Evolutionary conservation across 148 eudicot species (phyloP), one percentile per base, ranked within the genome.

Genomic region (Rhododendron molle): DNA sequence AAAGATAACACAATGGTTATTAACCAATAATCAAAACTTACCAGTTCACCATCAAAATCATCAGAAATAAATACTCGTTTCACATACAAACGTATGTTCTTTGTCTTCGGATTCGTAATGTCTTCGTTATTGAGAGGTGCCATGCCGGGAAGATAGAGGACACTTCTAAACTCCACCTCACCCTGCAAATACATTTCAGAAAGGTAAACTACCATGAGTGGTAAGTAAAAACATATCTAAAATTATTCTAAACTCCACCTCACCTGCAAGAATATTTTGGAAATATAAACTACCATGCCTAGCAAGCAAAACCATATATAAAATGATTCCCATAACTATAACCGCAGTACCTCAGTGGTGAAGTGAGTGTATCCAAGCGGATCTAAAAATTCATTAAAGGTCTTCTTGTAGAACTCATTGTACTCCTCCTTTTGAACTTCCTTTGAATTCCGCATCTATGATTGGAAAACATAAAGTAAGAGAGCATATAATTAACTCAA

Each of bases 1-100:
- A 60, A 40, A 81, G 26, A 7, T 0, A 10, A 58, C 0, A 71
- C 49, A 30, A 83, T 23, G 32, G 52, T 7, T 36, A 23, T 49
- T 0, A 78, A 78, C 1, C 40, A 30, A 5, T 40, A 23, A 83
- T 28, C 2, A 21, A 7, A 83, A 87, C 95, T 78, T 87, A 97
- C 99, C 99, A 97, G 87, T 91, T 97, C 99, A 78, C 99, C 99
- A 89, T 97, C 99, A 89, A 97, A 97, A 88, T 97, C 99, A 83
- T 97, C 98, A 2, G 99, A 97, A 83, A 97, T 95, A 83, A 97
- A 97, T 54, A 97, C 98, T 62, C 99, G 96, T 84, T 97, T 97
- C 52, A 97, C 99, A 80, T 90, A 93, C 43, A 97, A 89, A 83
- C 96, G 93, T 89, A 97, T 97, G 87, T 97, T 97, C 47, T 87